Evolutionary conservation across 441 rosid genomes (phyloP).

Genomic region (Adansonia madagascariensis): DNA sequence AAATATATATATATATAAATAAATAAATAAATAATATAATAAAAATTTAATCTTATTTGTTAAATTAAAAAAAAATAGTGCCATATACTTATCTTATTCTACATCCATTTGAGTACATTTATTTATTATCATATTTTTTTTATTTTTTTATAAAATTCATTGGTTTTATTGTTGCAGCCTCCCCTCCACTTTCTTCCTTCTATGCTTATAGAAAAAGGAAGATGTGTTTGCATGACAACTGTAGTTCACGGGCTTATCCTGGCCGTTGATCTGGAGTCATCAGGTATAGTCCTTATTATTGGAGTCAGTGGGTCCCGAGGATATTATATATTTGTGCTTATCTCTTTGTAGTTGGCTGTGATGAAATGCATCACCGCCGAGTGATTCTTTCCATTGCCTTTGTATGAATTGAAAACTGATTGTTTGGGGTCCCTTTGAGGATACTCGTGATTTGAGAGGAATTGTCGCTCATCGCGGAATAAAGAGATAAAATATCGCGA

Average conservation of each 20-base stretch:
- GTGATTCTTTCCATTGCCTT: slow-evolving; percentile 27
- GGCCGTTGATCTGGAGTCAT: slow-evolving; percentile 34
- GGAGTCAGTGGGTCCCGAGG: slow-evolving; percentile 10
- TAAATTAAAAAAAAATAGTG: no score
- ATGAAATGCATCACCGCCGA: slow-evolving; percentile 7
- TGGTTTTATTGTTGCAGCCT: background rate
- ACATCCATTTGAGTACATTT: no score
- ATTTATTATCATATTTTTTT: no score
- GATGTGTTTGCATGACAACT: slow-evolving; percentile 1
- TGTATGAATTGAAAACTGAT: slow-evolving; percentile 14
- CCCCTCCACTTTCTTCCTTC: slow-evolving; percentile 34
- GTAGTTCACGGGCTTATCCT: slow-evolving; percentile 18
- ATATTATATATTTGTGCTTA: slow-evolving; percentile 10
- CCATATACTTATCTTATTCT: no score
- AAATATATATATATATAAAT: no score
- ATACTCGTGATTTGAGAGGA: slow-evolving; percentile 26
- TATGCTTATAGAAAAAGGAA: slow-evolving; percentile 35
- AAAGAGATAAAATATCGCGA: slow-evolving; percentile 37
- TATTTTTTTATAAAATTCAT: no score
- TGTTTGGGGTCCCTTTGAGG: slow-evolving; percentile 19
- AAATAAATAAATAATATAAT: no score
- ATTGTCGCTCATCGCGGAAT: slow-evolving; percentile 41
- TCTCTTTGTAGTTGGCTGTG: background rate
- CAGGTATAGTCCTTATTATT: background rate
- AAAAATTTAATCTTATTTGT: no score